Percentiles rank a stretch among this genome's conserved stretches.
phyloP scores from a whole-genome alignment of 2,329 filamentous ascomycete species.

The Dactylellina parvicollis region DNA sequence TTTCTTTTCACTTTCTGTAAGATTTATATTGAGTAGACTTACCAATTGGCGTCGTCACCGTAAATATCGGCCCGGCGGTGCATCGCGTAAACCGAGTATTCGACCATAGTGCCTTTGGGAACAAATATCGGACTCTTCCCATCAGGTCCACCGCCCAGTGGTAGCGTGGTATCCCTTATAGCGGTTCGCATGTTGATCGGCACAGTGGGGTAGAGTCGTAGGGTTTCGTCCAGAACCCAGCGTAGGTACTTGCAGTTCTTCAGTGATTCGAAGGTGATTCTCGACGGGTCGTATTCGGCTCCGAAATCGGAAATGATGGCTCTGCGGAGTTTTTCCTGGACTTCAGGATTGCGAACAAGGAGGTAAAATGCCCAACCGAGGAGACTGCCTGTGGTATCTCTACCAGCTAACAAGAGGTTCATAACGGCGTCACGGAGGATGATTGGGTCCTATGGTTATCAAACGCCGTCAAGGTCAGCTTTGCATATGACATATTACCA shows the following conservation, averaged over 20 bases:
- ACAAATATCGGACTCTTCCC: conserved; percentile 70
- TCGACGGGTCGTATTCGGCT: conserved; percentile 64
- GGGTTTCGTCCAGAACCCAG: conserved; percentile 77
- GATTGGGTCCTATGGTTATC: conserved; percentile 66
- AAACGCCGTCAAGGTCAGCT: too few species aligned
- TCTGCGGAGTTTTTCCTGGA: conserved; percentile 73
- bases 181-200: conserved; percentile 81
- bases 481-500: too few species aligned
- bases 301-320: conserved; percentile 79
- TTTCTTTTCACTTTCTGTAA: too few species aligned
- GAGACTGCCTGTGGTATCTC: conserved; percentile 85
- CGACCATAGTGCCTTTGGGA: conserved; percentile 72
- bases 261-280: conserved; percentile 78
- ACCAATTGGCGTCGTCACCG: conserved; percentile 64
- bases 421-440: conserved; percentile 86
- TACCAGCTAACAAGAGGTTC: conserved; percentile 81
- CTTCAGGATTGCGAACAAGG: conserved; percentile 75
- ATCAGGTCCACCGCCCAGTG: conserved; percentile 74
- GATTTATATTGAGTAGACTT: too few species aligned
- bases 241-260: conserved; percentile 87
- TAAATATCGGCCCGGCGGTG: conserved; percentile 75
- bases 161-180: conserved; percentile 77
- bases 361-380: conserved; percentile 86
- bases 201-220: conserved; percentile 78
- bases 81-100: conserved; percentile 76